Evolutionary conservation across 441 rosid species (phyloP).

Genomic region (Adansonia grandidieri): DNA sequence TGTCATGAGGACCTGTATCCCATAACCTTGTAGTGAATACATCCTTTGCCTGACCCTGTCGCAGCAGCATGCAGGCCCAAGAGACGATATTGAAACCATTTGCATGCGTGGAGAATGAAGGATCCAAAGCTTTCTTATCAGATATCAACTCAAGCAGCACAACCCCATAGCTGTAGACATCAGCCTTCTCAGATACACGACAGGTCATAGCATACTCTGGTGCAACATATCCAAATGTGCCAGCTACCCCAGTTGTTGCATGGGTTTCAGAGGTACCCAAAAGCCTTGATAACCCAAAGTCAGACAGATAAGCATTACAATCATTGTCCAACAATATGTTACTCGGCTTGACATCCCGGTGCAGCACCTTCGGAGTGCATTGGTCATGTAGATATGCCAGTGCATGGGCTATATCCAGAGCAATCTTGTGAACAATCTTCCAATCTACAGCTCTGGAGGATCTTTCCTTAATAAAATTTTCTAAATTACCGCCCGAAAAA

Average conservation of each 20-base stretch:
- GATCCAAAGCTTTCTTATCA: conserved; percentile 9
- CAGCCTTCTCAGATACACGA: conserved; percentile 8
- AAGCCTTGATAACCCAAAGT: conserved; percentile 51
- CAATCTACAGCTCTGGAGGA: conserved; percentile 43
- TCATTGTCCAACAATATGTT: conserved; percentile 47
- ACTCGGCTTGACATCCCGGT: conserved; percentile 55
- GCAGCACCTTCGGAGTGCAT: conserved; percentile 49
- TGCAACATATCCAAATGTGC: conserved; percentile 54
- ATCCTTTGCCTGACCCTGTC: conserved; percentile 45
- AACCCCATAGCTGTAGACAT: conserved; percentile 10
- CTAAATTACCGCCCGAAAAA: conserved; percentile 51
- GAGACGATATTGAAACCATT: conserved; percentile 49
- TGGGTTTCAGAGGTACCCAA: conserved; percentile 49
- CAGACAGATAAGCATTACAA: conserved; percentile 45
- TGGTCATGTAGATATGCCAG: conserved; percentile 47
- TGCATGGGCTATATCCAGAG: conserved; percentile 42
- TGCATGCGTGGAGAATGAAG: conserved; percentile 18
- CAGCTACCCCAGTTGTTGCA: conserved; percentile 53
- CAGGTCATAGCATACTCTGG: conserved; percentile 53
- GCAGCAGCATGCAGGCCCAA: conserved; percentile 49
- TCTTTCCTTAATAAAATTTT: conserved; percentile 47
- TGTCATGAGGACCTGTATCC: conserved; percentile 45
- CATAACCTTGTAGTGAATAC: conserved; percentile 44
- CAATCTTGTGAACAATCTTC: conserved; percentile 49
- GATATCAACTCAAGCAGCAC: conserved; percentile 12